Base-by-base conservation (phyloP, 495 filamentous ascomycete species). In the Neurospora cerealis region DNA sequence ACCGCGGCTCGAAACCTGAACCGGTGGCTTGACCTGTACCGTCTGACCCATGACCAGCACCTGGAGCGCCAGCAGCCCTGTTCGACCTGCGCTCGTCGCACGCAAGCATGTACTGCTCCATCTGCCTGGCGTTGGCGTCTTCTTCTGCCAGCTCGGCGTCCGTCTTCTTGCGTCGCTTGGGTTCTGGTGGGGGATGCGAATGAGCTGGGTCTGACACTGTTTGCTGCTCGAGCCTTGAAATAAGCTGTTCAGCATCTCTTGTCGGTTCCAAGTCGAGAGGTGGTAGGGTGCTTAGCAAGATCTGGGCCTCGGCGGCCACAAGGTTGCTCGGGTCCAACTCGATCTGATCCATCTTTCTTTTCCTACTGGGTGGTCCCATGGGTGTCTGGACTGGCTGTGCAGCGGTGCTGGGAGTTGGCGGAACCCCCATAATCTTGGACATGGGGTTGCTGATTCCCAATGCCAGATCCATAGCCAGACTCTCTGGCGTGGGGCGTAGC, bases 121-220 rank as follows among this genome's bases (percentile, higher is more conserved):
- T 91, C 66, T 96, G 91, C 13, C 93, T 94, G 7, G 93, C 93
- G 73, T 93, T 84, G 1, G 96, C 95, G 80, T 98, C 94, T 79
- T 98, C 96, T 3, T 94, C 95, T 39, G 92, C 95, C 81, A 98
- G 87, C 77, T 99, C 95, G 7, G 96, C 96, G 13, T 94, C 91
- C 0, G 96, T 99, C 73, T 95, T 88, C 86, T 99, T 98, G 73
- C 96, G 88, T 34, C 89, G 89, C 85, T 97, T 98, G 19, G 93
- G 94, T 70, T 91, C 86, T 2, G 96, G 95, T 39, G 93, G 90
- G 39, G 89, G 86, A 71, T 91, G 87, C 17, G 86, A 86, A 77
- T 98, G 93, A 13, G 93, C 88, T 2, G 94, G 91, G 82, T 94
- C 91, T 69, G 88, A 85, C 78, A 96, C 82, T 9, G 7, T 62